Conservation (phyloP, 345 rosid genomes). For the Populus euphratica region DNA sequence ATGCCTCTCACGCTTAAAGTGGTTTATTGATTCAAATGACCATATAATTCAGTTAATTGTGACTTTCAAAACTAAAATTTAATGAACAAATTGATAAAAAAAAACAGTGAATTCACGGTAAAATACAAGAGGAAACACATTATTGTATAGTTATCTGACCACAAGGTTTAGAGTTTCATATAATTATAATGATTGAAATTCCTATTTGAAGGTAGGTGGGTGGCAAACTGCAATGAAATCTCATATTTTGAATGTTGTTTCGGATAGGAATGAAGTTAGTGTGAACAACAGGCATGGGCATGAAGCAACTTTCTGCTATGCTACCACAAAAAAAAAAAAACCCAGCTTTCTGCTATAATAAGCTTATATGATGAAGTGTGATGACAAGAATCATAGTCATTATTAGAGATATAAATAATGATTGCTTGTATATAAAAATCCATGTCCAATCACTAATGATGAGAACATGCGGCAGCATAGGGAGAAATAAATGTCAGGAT, state of each 20-base stretch:
- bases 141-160: no score
- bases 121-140: no score
- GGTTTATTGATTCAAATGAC: no score
- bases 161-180: no score
- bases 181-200: no score
- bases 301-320: not conserved
- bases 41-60: no score
- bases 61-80: no score
- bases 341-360: not conserved
- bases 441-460: constrained; percentile 4
- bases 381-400: not conserved
- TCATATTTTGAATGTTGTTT: not conserved
- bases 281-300: not conserved
- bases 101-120: no score
- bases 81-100: no score
- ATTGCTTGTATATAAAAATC: not conserved
- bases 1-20: no score
- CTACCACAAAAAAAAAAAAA: not conserved
- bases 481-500: not conserved
- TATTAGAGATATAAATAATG: not conserved
- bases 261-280: not conserved
- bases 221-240: not conserved
- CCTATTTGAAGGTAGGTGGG: not conserved
- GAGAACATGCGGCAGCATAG: constrained; percentile 1
- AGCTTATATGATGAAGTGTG: no score